Percentiles rank a stretch among this genome's conserved stretches.
These are phyloP conservation scores for Alternaria ventricosa DNA, from an alignment of 2,329 filamentous ascomycete species.

Conservation along the genomic window DNA sequence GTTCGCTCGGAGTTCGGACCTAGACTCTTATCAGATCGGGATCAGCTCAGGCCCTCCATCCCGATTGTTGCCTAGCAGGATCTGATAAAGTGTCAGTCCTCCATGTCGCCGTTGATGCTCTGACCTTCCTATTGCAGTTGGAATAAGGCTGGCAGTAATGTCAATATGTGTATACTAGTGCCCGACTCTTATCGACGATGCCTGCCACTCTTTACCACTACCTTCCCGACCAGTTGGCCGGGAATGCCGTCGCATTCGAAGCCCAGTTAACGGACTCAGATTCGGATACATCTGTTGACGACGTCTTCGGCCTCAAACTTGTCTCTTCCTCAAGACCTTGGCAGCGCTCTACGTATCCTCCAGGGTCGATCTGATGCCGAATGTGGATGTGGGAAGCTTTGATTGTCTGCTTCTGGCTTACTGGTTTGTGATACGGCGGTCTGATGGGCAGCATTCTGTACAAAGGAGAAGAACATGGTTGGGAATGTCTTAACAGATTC, in stretches of 20 bases:
- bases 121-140: neutral
- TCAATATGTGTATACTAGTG: neutral
- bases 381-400: fast-evolving
- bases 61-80: neutral
- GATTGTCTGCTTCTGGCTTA: neutral
- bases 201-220: too few species aligned
- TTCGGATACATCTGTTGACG: neutral
- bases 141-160: neutral
- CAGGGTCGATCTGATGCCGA: neutral
- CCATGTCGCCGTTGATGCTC: neutral
- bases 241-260: too few species aligned
- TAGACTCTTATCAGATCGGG: neutral
- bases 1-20: neutral
- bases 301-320: neutral
- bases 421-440: neutral
- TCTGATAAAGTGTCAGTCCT: neutral
- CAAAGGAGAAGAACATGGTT: neutral
- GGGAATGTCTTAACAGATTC: fast-evolving
- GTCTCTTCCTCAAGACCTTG: neutral
- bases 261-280: neutral
- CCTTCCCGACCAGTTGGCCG: too few species aligned
- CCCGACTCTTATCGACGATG: too few species aligned
- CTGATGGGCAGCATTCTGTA: neutral
- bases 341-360: neutral
- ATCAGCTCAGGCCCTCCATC: neutral